These are phyloP conservation scores for Rhodosporidiobolus sp. DNA, from an alignment of 768 basidiomycete genomes.

Conservation along the genomic window DNA sequence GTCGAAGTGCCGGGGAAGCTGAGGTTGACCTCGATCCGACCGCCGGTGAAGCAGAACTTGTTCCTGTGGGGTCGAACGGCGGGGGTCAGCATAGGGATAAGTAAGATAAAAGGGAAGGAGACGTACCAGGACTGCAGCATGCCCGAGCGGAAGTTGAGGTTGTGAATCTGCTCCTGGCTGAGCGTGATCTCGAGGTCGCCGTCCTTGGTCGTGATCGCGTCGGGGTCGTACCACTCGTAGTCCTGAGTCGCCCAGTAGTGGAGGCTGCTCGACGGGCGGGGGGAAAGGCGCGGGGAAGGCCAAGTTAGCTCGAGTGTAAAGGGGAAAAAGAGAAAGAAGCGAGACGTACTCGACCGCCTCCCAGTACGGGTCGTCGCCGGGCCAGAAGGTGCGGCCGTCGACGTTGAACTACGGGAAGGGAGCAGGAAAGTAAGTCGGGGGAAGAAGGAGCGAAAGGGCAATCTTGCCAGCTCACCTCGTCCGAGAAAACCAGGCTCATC, in stretches of 20 bases:
- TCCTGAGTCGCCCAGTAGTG: slow-evolving; percentile 48
- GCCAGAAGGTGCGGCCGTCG: slow-evolving; percentile 70
- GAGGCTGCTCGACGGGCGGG: slow-evolving; percentile 31
- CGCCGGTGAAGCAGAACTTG: slow-evolving; percentile 41
- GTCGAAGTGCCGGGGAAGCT: slow-evolving; percentile 2
- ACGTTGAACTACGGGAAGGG: slow-evolving; percentile 56
- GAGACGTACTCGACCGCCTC: slow-evolving; percentile 51
- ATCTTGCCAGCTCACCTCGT: slow-evolving; percentile 53
- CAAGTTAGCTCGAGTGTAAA: not conserved
- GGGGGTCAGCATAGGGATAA: not conserved
- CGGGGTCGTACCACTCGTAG: slow-evolving; percentile 50
- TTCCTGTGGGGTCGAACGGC: too few relatives aligned
- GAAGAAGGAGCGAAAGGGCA: slow-evolving; percentile 42
- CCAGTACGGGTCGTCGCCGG: slow-evolving; percentile 53
- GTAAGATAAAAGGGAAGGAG: not conserved
- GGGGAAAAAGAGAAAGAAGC: not conserved
- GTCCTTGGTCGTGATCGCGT: slow-evolving; percentile 47
- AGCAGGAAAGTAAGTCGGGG: too few relatives aligned
- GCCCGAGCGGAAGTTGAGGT: slow-evolving; percentile 29
- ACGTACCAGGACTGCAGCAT: slow-evolving; percentile 41
- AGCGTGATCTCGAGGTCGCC: slow-evolving; percentile 44
- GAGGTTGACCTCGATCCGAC: slow-evolving; percentile 31
- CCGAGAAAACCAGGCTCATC: slow-evolving; percentile 81
- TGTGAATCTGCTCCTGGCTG: slow-evolving; percentile 28
- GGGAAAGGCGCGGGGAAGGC: too few relatives aligned